Conservation (phyloP, 108 stramenopile genomes). For the Cyclostephanos tholiformis region DNA sequence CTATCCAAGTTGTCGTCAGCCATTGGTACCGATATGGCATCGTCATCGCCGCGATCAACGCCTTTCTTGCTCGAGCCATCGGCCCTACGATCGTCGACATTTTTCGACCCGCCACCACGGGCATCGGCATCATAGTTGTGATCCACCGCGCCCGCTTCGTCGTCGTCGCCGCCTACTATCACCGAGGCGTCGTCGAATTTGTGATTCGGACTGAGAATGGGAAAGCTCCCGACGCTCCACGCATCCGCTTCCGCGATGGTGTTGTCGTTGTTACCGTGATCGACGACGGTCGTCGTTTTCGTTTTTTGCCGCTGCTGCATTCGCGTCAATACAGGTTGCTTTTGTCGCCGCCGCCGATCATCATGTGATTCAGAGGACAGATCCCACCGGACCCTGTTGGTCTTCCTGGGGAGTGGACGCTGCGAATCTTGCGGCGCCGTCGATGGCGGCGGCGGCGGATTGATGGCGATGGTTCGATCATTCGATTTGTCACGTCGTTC, state of each 20-base stretch:
- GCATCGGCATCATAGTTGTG: too few relatives aligned
- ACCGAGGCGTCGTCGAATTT: slow-evolving; percentile 28
- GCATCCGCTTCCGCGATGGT: slow-evolving; percentile 23
- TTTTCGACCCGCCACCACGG: too few relatives aligned
- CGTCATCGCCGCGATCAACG: neutral
- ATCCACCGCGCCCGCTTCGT: neutral
- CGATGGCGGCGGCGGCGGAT: neutral
- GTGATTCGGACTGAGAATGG: slow-evolving; percentile 32
- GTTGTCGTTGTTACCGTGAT: neutral
- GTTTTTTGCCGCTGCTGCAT: neutral
- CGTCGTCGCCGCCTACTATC: neutral
- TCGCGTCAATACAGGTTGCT: neutral
- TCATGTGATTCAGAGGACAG: neutral
- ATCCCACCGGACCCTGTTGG: slow-evolving; percentile 21
- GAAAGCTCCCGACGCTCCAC: slow-evolving; percentile 44
- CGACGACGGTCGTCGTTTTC: neutral
- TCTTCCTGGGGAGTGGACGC: neutral
- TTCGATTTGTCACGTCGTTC: too few relatives aligned
- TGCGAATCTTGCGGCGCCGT: neutral
- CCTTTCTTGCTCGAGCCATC: neutral
- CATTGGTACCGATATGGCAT: too few relatives aligned
- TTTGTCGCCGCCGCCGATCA: too few relatives aligned
- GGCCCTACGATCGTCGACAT: neutral
- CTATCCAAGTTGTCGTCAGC: too few relatives aligned
- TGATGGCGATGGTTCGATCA: too few relatives aligned